Evolutionary conservation across 73 alveolate genomes (phyloP).

Genomic region (Stentor roeselii): DNA sequence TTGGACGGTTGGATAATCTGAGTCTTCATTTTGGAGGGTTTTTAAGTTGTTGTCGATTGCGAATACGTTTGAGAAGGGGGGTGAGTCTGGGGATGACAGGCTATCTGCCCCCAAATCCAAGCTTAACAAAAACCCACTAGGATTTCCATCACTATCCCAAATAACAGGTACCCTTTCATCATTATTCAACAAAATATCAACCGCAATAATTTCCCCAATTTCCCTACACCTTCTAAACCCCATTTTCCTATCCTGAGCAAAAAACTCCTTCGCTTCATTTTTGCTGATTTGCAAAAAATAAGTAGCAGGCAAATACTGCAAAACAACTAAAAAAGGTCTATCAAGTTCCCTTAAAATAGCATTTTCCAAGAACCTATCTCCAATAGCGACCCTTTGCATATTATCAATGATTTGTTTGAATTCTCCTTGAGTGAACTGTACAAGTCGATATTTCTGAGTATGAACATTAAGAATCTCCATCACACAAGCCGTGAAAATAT

Average conservation of each 20-base stretch:
- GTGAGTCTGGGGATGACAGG: background rate
- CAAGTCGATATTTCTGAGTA: background rate
- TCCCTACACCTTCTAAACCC: background rate
- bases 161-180: background rate
- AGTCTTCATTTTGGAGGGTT: background rate
- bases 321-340: background rate
- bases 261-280: background rate
- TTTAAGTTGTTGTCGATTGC: background rate
- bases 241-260: background rate
- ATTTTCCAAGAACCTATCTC: background rate
- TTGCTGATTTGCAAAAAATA: background rate
- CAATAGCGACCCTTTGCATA: background rate
- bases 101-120: background rate
- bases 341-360: background rate
- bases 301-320: background rate
- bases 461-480: background rate
- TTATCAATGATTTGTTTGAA: background rate
- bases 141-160: background rate
- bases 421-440: background rate
- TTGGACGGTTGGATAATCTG: background rate
- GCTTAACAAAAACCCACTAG: background rate
- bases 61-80: background rate
- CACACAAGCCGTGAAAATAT: background rate
- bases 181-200: background rate
- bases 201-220: background rate